Evolutionary conservation across 2,329 filamentous ascomycete genomes (phyloP), one percentile per base, ranked within the genome.

Genomic region (Diaporthe velutina): DNA sequence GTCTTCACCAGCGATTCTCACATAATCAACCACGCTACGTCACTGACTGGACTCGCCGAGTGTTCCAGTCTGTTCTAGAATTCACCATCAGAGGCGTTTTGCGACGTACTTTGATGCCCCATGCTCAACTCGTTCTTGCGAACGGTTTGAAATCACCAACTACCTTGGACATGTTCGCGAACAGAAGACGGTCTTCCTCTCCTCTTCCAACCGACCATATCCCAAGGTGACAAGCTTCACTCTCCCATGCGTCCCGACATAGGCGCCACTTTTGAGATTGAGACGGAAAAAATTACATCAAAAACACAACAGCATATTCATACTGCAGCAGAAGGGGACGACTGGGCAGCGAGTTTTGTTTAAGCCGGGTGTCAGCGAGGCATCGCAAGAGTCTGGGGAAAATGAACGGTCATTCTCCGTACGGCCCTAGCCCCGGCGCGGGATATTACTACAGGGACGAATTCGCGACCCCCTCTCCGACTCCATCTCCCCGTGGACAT

Each of bases 131-230:
- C 68, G 67, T 58, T 75, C 71, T 19, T 52, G 25, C 50, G 68
- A 35, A 57, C 66, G 54, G 28, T 71, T 25, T 64, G 54, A 71
- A 6, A 80, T 80, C 79, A 82, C 80, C 80, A 80, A 79, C 81
- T 83, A 84, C 83, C 79, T 84, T 86, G 85, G 70, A 86, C 85
- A 91, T 91, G 89, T 91, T 88, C 83, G 86, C 86, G 84, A 85
- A 85, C 87, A 85, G 85, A 88, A 87, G 84, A 87, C 85, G 84
- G 81, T 85, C 83, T 83, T 86, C 84, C 83, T 88, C 86, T 84
- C 87, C 86, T 87, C 88, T 86, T 86, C 87, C 87, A 82, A 87
- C 88, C 88, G 88, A 90, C 85, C 86, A 88, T 86, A 90, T 89
- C 89, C 87, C 88, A 86, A 89, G 89, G 89, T 90, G 89, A 90